A percentile compares a stretch with the other conserved stretches of the same genome.
Evolutionary conservation across 106 monocot species (phyloP).

Genomic region (Acanthochlamys bracteata): DNA sequence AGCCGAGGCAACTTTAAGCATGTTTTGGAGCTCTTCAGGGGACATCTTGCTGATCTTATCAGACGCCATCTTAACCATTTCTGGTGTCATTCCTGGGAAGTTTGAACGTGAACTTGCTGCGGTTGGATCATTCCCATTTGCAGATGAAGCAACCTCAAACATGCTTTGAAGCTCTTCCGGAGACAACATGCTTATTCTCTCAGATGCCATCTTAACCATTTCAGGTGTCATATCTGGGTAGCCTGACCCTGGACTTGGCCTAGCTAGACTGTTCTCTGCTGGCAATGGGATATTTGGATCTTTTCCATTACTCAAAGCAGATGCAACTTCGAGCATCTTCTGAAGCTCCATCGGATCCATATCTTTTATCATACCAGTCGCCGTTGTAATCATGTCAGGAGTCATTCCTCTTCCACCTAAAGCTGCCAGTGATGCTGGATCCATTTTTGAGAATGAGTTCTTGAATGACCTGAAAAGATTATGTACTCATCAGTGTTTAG

Average conservation of each 20-base stretch:
- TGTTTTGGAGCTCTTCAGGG: conserved; percentile 68
- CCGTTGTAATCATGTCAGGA: conserved; percentile 71
- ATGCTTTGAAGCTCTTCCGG: conserved; percentile 70
- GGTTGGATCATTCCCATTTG: conserved; percentile 22
- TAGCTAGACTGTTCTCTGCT: conserved; percentile 8
- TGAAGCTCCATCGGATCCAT: conserved; percentile 98
- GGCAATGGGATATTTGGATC: conserved; percentile 8
- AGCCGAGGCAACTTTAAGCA: conserved; percentile 55
- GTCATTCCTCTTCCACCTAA: conserved; percentile 57
- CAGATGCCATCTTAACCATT: conserved; percentile 81
- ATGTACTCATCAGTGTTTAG: neutral
- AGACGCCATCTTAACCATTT: conserved; percentile 79
- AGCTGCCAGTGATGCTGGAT: conserved; percentile 50
- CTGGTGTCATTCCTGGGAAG: conserved; percentile 77
- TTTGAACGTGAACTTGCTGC: conserved; percentile 12
- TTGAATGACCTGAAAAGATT: conserved; percentile 58
- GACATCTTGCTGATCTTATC: conserved; percentile 78
- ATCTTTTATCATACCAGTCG: conserved; percentile 62
- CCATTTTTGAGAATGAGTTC: conserved; percentile 53
- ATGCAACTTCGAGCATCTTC: conserved; percentile 74
- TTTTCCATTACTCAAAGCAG: conserved; percentile 47
- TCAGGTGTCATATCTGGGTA: conserved; percentile 79
- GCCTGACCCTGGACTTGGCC: neutral
- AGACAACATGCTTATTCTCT: conserved; percentile 69
- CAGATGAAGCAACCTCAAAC: conserved; percentile 47